Base-by-base conservation (phyloP, 1,284 basidiomycete species). In the Leucoagaricus sp. region DNA sequence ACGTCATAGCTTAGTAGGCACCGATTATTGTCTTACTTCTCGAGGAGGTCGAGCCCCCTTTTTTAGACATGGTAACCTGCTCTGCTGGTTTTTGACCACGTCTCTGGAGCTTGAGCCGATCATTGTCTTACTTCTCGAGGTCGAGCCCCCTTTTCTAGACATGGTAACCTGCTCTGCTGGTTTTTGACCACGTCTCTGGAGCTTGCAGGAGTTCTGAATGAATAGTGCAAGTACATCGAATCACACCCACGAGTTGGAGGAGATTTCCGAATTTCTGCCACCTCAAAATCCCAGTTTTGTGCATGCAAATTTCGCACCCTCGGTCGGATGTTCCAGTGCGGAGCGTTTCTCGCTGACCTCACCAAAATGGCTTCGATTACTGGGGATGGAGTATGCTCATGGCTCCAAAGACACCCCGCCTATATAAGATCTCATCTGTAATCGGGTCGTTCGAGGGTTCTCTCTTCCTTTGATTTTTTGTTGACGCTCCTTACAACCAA, bases 11-110 rank as follows among this genome's bases (percentile, higher is more conserved):
- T 46, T 29, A 46, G 28, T 21, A 29, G 29, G 19, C 33, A 13
- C 19, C 53, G 53, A 54, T 54, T 34, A 31, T 29, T 48, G 53
- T 54, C 47, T 54, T 54, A 54, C 33, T 17, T 28, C 5, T 21
- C 4, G 44, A 46, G 13, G 25, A 50, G 23, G 36, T 17, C 8
- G 10, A 52, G 19, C 40, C 28, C 19, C 10, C 29, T 10, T 21
- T 23, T n/a, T 33, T 7, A 33, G 31, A 33, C 31, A 33, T 8
- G 31, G 31, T 33, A 13, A 13, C 31, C 31, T 33, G 13, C 31
- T 33, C 13, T 33, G 31, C 8, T 33, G 31, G 31, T n/a, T n/a
- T n/a, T 41, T 23, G 6, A 21, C 19, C 3, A 19, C 40, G 40
- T 41, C 4, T 23, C 13, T 21, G 5, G 13, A 41, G 4, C 8